A percentile compares a stretch with the other conserved stretches of the same genome.
These are phyloP conservation scores for Leonotis leonurus DNA, from an alignment of 257 asterid species.

Conservation along the genomic window DNA sequence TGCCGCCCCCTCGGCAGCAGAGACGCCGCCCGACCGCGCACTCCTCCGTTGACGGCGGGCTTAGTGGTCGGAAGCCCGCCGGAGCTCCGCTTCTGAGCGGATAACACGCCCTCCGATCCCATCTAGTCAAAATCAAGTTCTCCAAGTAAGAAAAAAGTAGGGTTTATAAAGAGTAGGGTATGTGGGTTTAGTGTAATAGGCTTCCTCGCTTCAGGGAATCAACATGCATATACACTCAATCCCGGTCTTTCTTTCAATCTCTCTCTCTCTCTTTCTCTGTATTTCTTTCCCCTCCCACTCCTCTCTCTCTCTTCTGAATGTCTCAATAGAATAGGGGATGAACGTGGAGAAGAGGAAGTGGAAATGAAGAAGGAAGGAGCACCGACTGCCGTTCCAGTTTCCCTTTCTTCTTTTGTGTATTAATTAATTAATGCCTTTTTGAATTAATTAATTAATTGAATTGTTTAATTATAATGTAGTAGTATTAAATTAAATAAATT, in stretches of 20 bases:
- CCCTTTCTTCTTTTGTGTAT: neutral
- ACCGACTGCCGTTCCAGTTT: constrained; percentile 22
- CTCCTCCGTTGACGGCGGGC: constrained; percentile 39
- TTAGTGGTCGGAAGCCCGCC: constrained; percentile 39
- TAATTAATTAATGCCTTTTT: too few relatives aligned
- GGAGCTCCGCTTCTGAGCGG: constrained; percentile 62
- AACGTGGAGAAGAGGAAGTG: constrained; percentile 18
- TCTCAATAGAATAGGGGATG: neutral
- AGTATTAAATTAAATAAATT: constrained; percentile 3
- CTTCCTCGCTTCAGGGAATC: neutral
- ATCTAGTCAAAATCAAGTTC: constrained; percentile 14
- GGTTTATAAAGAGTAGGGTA: neutral
- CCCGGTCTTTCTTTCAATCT: neutral
- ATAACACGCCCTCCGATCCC: constrained; percentile 54
- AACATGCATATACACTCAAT: neutral
- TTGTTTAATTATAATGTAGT: constrained; percentile 8
- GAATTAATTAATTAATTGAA: neutral
- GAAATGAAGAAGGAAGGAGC: constrained; percentile 12
- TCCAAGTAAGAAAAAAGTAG: neutral
- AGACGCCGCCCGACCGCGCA: constrained; percentile 36
- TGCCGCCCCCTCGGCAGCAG: constrained; percentile 57
- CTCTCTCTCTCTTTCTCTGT: neutral
- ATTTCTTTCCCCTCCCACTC: neutral
- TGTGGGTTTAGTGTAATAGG: constrained; percentile 10
- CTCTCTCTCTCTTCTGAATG: too few relatives aligned